Base-by-base conservation (phyloP, 176 grass and related monocot genomes). In the Oryza meridionalis region DNA sequence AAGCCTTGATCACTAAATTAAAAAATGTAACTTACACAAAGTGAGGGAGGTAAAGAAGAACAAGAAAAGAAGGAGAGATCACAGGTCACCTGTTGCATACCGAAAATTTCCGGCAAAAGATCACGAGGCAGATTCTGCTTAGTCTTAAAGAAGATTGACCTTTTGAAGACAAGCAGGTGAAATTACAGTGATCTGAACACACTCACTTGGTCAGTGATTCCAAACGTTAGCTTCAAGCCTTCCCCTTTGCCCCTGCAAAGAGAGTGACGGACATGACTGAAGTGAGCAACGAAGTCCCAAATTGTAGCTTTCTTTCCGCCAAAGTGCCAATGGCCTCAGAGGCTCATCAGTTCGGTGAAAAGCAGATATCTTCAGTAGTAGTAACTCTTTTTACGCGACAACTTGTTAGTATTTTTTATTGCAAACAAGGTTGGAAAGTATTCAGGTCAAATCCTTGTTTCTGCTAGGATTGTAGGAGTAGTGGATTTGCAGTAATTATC, bases 131-230 rank as follows among this genome's bases (percentile, higher is more conserved):
- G 53, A 81, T 42, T 76, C n/a, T 22, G 47, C 47, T 66, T 7
- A 29, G 7, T 55, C 67, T 5, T 19, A 64, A 75, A 64, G 76
- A 32, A 49, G 17, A 72, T 77, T 69, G 68, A 33, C 16, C 75
- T 83, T 83, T 73, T 22, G 26, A 50, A 79, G 33, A 64, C 22
- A 8, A 51, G 49, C 2, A 9, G 68, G 9, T 5, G 37, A 43
- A 78, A 83, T 75, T 24, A 83, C 80, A 79, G 61, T 86, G 79
- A 86, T 90, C 61, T 90, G 88, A 86, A 90, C 84, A 46, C 79
- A 73, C 74, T 1, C 44, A 43, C 17, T 9, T 22, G 74, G 79
- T 83, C 79, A 83, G 68, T 75, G 84, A 83, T 90, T 86, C 88
- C 80, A 86, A 86, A 31, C 80, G 83, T 86, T 69, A 3, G 62